phyloP scores from a whole-genome alignment of 2,329 filamentous ascomycete genomes.

The Hypoxylon sp. region DNA sequence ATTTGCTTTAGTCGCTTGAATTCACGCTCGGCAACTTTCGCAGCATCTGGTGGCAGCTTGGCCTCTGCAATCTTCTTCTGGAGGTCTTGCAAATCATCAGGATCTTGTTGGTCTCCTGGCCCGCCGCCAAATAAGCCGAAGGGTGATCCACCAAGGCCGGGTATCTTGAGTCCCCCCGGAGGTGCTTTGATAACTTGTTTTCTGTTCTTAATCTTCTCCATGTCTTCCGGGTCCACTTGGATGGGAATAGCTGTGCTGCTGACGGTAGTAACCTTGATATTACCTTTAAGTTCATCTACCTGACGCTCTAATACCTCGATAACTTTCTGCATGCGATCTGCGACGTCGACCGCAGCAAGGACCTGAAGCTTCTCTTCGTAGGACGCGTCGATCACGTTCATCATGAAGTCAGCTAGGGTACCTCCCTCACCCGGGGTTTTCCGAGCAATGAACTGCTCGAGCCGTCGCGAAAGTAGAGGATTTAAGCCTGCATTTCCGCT shows the following conservation, averaged over 20 bases:
- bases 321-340: constrained; percentile 80
- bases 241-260: constrained; percentile 71
- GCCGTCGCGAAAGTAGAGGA: constrained; percentile 82
- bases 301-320: constrained; percentile 86
- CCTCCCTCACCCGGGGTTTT: constrained; percentile 86
- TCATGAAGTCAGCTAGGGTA: constrained; percentile 93
- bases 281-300: constrained; percentile 84
- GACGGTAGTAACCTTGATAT: constrained; percentile 83
- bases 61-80: constrained; percentile 87
- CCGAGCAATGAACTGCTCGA: constrained; percentile 86
- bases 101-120: constrained; percentile 77
- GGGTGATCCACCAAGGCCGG: constrained; percentile 19
- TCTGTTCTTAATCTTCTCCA: constrained; percentile 60
- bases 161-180: constrained; percentile 35
- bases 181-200: constrained; percentile 47
- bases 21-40: constrained; percentile 91
- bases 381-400: constrained; percentile 85
- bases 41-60: constrained; percentile 81
- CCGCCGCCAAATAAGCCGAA: constrained; percentile 56
- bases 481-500: constrained; percentile 73
- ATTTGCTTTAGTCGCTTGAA: constrained; percentile 90
- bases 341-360: constrained; percentile 80
- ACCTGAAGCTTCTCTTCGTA: constrained; percentile 93
- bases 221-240: constrained; percentile 63
- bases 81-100: constrained; percentile 89